Percentiles rank a stretch among this genome's conserved stretches.
These are phyloP conservation scores for Aegle marmelos DNA, from an alignment of 345 rosid genomes.

Conservation along the genomic window DNA sequence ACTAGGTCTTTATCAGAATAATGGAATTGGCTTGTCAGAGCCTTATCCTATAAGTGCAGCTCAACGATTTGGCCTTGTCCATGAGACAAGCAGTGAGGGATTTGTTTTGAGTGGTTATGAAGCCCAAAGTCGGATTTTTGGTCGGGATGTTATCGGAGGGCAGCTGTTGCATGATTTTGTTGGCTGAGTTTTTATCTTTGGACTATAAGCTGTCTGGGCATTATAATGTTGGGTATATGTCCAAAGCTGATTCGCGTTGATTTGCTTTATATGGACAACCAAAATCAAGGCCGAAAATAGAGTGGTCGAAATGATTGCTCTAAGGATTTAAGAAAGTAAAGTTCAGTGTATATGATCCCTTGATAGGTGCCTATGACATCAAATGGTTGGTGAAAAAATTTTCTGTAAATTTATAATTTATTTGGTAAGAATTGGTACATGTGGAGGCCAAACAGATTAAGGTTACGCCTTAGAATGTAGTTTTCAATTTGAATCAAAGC, in stretches of 20 bases:
- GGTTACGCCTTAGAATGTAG: conserved; percentile 9
- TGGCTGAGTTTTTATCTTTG: conserved; percentile 44
- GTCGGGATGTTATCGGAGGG: conserved; percentile 70
- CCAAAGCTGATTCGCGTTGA: conserved; percentile 6
- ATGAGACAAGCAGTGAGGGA: conserved; percentile 46
- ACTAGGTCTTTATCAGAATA: conserved; percentile 80
- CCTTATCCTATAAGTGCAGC: conserved; percentile 63
- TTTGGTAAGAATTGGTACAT: not conserved
- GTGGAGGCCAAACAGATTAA: conserved; percentile 8
- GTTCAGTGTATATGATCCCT: conserved; percentile 18
- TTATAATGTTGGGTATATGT: not conserved
- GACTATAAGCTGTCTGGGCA: not conserved
- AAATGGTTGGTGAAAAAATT: conserved; percentile 26
- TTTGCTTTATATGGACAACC: conserved; percentile 7
- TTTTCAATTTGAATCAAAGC: conserved; percentile 3
- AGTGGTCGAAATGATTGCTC: conserved; percentile 1
- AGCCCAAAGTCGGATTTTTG: conserved; percentile 59
- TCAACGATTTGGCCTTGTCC: conserved; percentile 65
- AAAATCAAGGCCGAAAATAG: conserved; percentile 2
- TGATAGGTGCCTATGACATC: conserved; percentile 4
- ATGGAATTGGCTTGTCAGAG: conserved; percentile 54
- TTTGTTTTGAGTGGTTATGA: conserved; percentile 55
- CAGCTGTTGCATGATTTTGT: conserved; percentile 92
- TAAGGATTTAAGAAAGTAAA: conserved; percentile 8
- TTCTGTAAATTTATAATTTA: conserved; percentile 27